Conservation (phyloP, 331 rosid genomes). For the Prunus yedoensis region DNA sequence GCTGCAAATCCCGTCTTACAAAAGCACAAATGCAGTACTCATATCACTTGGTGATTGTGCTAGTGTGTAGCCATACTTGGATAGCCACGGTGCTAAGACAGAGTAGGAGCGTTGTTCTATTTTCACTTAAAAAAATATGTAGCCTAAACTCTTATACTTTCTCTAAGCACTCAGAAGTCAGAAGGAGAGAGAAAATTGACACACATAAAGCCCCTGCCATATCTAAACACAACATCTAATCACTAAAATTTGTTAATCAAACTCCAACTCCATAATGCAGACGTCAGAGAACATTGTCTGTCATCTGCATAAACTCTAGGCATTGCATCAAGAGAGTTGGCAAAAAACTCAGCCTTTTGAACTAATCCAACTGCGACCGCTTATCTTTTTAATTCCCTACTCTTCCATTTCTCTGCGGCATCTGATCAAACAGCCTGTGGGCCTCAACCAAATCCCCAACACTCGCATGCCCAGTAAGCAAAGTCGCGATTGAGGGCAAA, state of each 20-base stretch:
- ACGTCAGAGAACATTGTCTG: neutral
- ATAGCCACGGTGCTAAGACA: constrained; percentile 14
- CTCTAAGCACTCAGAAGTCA: neutral
- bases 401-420: constrained; percentile 73
- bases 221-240: neutral
- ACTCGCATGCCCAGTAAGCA: constrained; percentile 47
- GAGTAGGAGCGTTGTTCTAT: neutral
- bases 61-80: constrained; percentile 15
- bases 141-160: neutral
- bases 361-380: constrained; percentile 57
- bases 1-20: neutral
- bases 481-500: constrained; percentile 13
- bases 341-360: constrained; percentile 20
- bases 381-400: constrained; percentile 56
- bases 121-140: neutral
- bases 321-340: constrained; percentile 10
- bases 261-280: neutral
- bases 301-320: neutral
- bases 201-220: neutral
- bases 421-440: constrained; percentile 49
- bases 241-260: neutral
- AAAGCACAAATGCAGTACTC: neutral
- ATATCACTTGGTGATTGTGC: neutral
- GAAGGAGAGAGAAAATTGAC: neutral
- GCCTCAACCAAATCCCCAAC: constrained; percentile 61